phyloP scores from a whole-genome alignment of 1,284 basidiomycete genomes.

The Clitocybe nebularis region DNA sequence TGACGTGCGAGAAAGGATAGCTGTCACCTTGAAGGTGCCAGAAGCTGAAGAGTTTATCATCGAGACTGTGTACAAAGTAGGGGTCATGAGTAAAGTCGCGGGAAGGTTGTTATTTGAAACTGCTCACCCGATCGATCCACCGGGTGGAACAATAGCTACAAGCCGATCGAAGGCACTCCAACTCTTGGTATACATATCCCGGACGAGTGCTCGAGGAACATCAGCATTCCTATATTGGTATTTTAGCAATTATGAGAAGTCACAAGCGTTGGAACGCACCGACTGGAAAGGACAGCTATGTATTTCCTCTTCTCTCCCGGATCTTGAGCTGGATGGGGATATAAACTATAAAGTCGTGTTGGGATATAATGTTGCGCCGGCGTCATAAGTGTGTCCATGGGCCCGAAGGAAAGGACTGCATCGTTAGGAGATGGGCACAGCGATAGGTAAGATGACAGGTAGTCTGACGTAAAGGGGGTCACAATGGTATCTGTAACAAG shows the following conservation, averaged over 20 bases:
- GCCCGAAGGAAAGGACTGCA: slow-evolving; percentile 70
- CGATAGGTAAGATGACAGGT: slow-evolving; percentile 71
- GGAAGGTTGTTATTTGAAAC: slow-evolving; percentile 3
- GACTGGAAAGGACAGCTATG: slow-evolving; percentile 62
- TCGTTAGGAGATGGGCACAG: slow-evolving; percentile 66
- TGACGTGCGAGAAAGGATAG: slow-evolving; percentile 68
- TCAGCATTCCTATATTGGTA: slow-evolving; percentile 63
- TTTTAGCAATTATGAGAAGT: background rate
- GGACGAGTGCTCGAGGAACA: slow-evolving; percentile 76
- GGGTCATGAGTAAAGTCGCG: slow-evolving; percentile 3
- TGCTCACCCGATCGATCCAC: slow-evolving; percentile 78
- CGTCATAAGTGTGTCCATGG: slow-evolving; percentile 71
- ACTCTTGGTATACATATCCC: slow-evolving; percentile 86
- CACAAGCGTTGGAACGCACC: slow-evolving; percentile 36
- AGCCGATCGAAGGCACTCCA: slow-evolving; percentile 85
- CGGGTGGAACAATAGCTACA: slow-evolving; percentile 80
- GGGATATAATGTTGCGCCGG: slow-evolving; percentile 70
- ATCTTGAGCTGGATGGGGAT: slow-evolving; percentile 77
- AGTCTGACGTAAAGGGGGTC: slow-evolving; percentile 72
- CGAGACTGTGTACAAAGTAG: slow-evolving; percentile 46
- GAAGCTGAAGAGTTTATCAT: slow-evolving; percentile 84
- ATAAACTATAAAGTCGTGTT: slow-evolving; percentile 64
- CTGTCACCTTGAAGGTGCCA: slow-evolving; percentile 79
- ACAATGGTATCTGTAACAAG: slow-evolving; percentile 58
- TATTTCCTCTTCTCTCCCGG: slow-evolving; percentile 67